Evolutionary conservation across 2,329 filamentous ascomycete species (phyloP).

Genomic region (Trichoderma lentiforme): DNA sequence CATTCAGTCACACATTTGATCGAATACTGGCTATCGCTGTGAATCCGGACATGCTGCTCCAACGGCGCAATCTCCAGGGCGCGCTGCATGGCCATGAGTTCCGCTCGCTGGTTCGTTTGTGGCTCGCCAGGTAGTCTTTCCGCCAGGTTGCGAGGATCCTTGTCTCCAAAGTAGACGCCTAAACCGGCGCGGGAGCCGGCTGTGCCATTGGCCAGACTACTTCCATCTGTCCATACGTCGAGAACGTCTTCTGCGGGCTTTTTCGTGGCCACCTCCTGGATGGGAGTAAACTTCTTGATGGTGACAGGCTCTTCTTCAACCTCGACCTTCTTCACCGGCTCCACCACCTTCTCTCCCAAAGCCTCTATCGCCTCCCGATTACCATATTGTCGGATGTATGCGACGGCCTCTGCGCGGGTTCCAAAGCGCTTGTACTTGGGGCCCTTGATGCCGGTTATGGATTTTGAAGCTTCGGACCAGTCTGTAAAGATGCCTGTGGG

Average conservation of each 20-base stretch:
- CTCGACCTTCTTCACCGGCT: conserved; percentile 10
- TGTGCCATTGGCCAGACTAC: conserved; percentile 56
- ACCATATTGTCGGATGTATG: conserved; percentile 61
- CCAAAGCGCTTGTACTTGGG: conserved; percentile 68
- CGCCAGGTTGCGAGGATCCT: conserved; percentile 62
- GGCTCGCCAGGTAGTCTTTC: conserved; percentile 69
- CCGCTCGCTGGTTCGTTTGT: conserved; percentile 96
- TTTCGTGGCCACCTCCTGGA: conserved; percentile 22
- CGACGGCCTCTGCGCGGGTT: conserved; percentile 69
- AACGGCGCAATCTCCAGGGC: conserved; percentile 73
- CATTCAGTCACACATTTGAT: conserved; percentile 87
- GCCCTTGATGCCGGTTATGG: conserved; percentile 70
- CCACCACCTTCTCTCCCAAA: conserved; percentile 33
- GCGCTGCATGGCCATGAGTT: conserved; percentile 81
- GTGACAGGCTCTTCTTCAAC: conserved; percentile 18
- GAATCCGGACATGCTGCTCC: conserved; percentile 68
- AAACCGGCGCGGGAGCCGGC: conserved; percentile 55
- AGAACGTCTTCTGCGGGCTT: conserved; percentile 28
- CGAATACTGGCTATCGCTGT: conserved; percentile 85
- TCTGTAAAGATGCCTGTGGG: conserved; percentile 58
- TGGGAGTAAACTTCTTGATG: conserved; percentile 25
- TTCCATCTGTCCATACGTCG: conserved; percentile 61
- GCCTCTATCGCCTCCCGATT: conserved; percentile 42
- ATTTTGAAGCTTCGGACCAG: conserved; percentile 67
- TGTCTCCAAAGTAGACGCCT: conserved; percentile 60